Percentiles rank a stretch among this genome's conserved stretches.
phyloP scores from a whole-genome alignment of 192 early-diverging fungal species.

The Chytriomyces hyalinus region DNA sequence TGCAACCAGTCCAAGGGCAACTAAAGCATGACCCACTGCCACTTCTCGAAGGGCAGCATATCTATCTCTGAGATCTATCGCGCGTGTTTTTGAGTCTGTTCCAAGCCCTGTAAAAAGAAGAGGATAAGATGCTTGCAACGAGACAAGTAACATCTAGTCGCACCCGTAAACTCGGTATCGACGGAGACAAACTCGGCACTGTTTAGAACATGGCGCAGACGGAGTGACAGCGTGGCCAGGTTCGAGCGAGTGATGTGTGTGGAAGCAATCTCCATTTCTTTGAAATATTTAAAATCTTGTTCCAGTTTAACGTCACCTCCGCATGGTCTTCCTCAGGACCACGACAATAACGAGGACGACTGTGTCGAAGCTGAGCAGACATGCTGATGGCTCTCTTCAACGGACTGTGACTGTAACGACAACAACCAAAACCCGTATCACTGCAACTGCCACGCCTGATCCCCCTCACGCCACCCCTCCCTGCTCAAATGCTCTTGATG shows the following conservation, averaged over 20 bases:
- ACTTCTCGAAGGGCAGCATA: conserved; percentile 77
- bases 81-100: conserved; percentile 16
- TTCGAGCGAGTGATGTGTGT: conserved; percentile 48
- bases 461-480: too few species aligned
- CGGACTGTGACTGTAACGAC: too few species aligned
- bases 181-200: conserved; percentile 77
- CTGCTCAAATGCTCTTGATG: too few species aligned
- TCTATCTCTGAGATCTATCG: conserved; percentile 78
- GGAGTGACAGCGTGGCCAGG: conserved; percentile 25
- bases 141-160: too few species aligned
- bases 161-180: conserved; percentile 85
- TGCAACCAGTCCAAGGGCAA: conserved; percentile 81
- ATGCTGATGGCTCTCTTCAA: too few species aligned
- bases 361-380: too few species aligned
- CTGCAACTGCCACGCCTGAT: too few species aligned
- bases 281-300: neutral
- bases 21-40: conserved; percentile 76
- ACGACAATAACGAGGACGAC: too few species aligned
- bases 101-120: conserved; percentile 62
- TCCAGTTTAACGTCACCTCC: neutral
- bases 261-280: neutral
- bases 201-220: conserved; percentile 39
- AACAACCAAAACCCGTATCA: too few species aligned
- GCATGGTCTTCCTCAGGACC: neutral
- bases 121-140: too few species aligned